These are phyloP conservation scores for Scheffersomyces coipomensis DNA, from an alignment of 805 yeast species.

Conservation along the genomic window DNA sequence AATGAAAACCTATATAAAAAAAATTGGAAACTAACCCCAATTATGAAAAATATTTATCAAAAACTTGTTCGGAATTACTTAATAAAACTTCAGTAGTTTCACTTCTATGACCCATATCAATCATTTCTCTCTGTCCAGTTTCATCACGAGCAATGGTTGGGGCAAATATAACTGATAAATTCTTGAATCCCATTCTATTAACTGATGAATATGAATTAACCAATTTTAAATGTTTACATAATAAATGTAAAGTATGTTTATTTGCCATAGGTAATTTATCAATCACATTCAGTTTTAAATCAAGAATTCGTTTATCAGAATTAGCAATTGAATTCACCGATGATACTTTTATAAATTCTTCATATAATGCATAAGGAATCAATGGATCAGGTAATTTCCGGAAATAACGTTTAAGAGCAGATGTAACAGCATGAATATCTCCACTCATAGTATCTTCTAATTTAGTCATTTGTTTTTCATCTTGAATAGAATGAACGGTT, in stretches of 20 bases:
- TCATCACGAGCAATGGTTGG: conserved; percentile 85
- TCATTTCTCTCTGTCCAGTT: conserved; percentile 76
- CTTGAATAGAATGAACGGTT: conserved; percentile 17
- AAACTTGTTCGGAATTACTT: conserved; percentile 42
- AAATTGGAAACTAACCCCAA: background rate
- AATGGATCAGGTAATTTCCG: conserved; percentile 84
- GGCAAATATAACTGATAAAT: conserved; percentile 89
- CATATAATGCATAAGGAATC: conserved; percentile 68
- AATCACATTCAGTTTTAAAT: conserved; percentile 45
- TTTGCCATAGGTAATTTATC: conserved; percentile 67
- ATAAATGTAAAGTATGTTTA: conserved; percentile 48
- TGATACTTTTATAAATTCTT: conserved; percentile 58
- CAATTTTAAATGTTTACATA: conserved; percentile 63
- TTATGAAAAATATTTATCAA: conserved; percentile 15
- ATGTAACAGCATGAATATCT: conserved; percentile 85
- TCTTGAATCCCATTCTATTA: conserved; percentile 82
- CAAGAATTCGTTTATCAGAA: conserved; percentile 32
- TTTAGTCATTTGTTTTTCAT: conserved; percentile 30
- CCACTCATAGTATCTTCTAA: conserved; percentile 38
- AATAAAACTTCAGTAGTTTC: conserved; percentile 74
- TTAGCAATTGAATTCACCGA: conserved; percentile 21
- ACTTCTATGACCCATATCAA: conserved; percentile 80
- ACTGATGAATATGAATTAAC: conserved; percentile 51
- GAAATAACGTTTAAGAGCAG: conserved; percentile 83
- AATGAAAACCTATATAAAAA: background rate